These are phyloP conservation scores for Aureobasidium sp. DNA, from an alignment of 2,329 filamentous ascomycete species.

Conservation along the genomic window DNA sequence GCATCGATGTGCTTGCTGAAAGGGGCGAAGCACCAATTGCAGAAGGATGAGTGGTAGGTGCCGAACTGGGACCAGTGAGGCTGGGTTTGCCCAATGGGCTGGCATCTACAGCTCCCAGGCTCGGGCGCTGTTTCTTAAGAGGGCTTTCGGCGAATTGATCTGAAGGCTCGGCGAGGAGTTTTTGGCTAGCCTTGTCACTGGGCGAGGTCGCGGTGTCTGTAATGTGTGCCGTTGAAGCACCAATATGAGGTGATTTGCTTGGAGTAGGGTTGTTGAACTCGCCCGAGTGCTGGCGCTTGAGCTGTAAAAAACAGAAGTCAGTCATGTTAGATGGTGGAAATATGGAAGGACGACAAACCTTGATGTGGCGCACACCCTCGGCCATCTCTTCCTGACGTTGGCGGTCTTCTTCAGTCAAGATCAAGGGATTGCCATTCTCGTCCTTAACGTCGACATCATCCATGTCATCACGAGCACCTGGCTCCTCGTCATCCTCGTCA, in stretches of 20 bases:
- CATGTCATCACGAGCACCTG: conserved; percentile 61
- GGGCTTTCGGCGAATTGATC: conserved; percentile 55
- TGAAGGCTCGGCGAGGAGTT: conserved; percentile 28
- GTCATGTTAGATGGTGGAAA: not conserved
- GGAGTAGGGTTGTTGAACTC: conserved; percentile 44
- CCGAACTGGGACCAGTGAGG: not conserved
- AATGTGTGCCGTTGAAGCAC: conserved; percentile 28
- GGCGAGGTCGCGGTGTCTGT: conserved; percentile 26
- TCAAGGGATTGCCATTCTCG: conserved; percentile 47
- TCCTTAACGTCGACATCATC: conserved; percentile 49
- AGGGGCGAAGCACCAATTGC: not conserved
- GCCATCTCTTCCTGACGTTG: conserved; percentile 65
- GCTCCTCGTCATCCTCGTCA: conserved; percentile 55
- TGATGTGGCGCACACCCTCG: conserved; percentile 74
- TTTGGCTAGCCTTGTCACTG: conserved; percentile 21
- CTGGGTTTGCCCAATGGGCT: not conserved
- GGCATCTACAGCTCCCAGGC: conserved; percentile 29
- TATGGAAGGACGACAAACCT: conserved; percentile 40
- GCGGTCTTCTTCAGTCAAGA: conserved; percentile 61
- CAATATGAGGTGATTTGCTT: conserved; percentile 32
- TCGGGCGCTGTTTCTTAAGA: conserved; percentile 66
- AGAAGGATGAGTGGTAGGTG: not conserved
- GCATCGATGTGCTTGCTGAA: conserved; percentile 4
- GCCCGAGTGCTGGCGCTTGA: conserved; percentile 71
- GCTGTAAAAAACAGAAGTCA: conserved; percentile 37